Evolutionary conservation across 768 basidiomycete genomes (phyloP).

Genomic region (Sutorius australiensis): DNA sequence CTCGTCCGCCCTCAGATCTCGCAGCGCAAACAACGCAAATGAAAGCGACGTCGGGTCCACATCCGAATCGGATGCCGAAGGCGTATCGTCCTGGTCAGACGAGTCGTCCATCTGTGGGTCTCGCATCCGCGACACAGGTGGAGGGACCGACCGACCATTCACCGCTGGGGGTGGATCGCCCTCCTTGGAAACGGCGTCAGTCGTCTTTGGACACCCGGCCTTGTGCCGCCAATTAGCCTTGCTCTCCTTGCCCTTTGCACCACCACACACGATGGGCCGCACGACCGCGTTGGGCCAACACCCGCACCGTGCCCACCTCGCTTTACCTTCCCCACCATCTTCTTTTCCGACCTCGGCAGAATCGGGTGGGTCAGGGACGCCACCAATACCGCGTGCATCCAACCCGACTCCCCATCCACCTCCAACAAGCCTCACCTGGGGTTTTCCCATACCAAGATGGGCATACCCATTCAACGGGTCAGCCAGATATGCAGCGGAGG

Average conservation of each 20-base stretch:
- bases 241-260: constrained; percentile 15
- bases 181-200: constrained; percentile 1
- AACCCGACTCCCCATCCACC: constrained; percentile 75
- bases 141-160: constrained; percentile 10
- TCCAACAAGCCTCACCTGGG: constrained; percentile 74
- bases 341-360: constrained; percentile 20
- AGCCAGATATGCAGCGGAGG: constrained; percentile 62
- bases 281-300: constrained; percentile 51
- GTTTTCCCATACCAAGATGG: constrained; percentile 77
- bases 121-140: constrained; percentile 5
- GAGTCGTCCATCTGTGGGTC: constrained; percentile 11
- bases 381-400: constrained; percentile 72
- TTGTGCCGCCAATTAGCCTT: constrained; percentile 17
- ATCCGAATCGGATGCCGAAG: constrained; percentile 16
- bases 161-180: constrained; percentile 3
- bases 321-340: constrained; percentile 38
- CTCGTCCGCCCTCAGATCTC: constrained; percentile 71
- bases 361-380: constrained; percentile 31
- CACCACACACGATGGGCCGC: constrained; percentile 39
- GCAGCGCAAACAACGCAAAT: constrained; percentile 79
- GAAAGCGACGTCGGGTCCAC: constrained; percentile 41
- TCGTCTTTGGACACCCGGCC: constrained; percentile 13
- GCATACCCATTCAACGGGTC: constrained; percentile 89
- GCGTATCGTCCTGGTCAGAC: constrained; percentile 19
- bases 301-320: constrained; percentile 55